Evolutionary conservation across 1,139 yeast genomes (phyloP), one percentile per base, ranked within the genome.

Genomic region (Hansenula sp.): DNA sequence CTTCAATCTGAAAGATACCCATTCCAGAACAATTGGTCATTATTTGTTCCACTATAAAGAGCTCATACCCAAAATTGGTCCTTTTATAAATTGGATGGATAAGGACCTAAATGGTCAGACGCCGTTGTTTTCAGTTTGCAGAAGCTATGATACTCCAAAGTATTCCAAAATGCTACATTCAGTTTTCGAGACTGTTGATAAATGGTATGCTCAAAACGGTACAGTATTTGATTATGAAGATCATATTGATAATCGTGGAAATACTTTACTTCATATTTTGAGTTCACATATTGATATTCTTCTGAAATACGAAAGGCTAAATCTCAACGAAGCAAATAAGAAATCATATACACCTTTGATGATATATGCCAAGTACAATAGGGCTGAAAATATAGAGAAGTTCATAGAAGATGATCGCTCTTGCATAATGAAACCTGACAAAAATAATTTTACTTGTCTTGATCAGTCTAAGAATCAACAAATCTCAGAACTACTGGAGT

Each of bases 121-220:
- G 0, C 96, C 97, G 0, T 63, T 90, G 13, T 80, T 85, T 59
- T 75, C 87, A 7, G 61, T 87, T 6, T 79, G 88, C 50, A 67
- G 96, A 37, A 80, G 92, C 47, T 90, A 90, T 60, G 97, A 90
- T 56, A 92, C 86, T 51, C 64, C 75, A 0, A 61, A 77, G 22
- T 90, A 90, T 56, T 59, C 66, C 2, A 59, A 57, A 2, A 60
- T 89, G 52, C 61, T 87, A 4, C 46, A 55, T 13, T 58, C 56
- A 3, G 77, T 80, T 0, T 72, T 84, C 42, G 49, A 58, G 1
- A 66, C 74, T 26, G 77, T 75, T 2, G 62, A 62, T 21, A 35
- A 55, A 10, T 71, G 78, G 70, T 71, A 75, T 45, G 49, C 50
- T 1, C 34, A 26, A 0, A 56, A 60, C 27, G 43, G 51, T 3